Conservation (phyloP, 2,329 filamentous ascomycete species). For the Diaporthe humulicola region DNA sequence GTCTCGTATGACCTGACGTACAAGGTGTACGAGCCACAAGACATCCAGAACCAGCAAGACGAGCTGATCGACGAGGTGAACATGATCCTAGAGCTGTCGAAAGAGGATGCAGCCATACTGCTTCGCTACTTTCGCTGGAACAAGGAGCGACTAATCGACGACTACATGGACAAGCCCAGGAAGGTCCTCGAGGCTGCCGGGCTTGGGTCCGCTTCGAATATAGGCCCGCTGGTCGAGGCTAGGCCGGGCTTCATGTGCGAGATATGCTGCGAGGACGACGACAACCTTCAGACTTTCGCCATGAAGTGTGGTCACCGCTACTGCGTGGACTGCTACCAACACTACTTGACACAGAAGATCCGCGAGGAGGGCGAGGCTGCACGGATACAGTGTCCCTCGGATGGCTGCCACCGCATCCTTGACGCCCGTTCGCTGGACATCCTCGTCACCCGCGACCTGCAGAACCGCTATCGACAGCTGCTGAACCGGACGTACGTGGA, state of each 20-base stretch:
- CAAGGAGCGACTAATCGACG: constrained; percentile 92
- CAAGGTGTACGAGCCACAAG: constrained; percentile 82
- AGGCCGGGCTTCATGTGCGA: constrained; percentile 88
- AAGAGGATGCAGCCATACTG: constrained; percentile 91
- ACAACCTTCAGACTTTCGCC: constrained; percentile 84
- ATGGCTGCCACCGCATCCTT: constrained; percentile 89
- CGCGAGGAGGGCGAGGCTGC: constrained; percentile 95
- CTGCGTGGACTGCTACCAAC: constrained; percentile 91
- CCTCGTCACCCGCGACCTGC: constrained; percentile 72
- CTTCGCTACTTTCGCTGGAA: constrained; percentile 95
- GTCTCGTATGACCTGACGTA: constrained; percentile 87
- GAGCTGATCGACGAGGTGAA: constrained; percentile 91
- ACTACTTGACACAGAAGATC: constrained; percentile 94
- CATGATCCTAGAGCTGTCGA: constrained; percentile 88
- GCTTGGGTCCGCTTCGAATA: constrained; percentile 74
- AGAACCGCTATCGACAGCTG: constrained; percentile 81
- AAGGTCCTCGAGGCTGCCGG: constrained; percentile 88
- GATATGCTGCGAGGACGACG: constrained; percentile 93
- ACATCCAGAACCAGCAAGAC: constrained; percentile 89
- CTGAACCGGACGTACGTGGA: constrained; percentile 96
- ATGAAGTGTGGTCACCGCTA: constrained; percentile 97
- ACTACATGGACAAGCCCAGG: constrained; percentile 92
- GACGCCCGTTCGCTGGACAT: constrained; percentile 90
- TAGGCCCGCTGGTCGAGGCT: constrained; percentile 76
- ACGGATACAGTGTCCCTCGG: constrained; percentile 91